phyloP scores from a whole-genome alignment of 2,329 filamentous ascomycete genomes.

The Fusarium aywerte region DNA sequence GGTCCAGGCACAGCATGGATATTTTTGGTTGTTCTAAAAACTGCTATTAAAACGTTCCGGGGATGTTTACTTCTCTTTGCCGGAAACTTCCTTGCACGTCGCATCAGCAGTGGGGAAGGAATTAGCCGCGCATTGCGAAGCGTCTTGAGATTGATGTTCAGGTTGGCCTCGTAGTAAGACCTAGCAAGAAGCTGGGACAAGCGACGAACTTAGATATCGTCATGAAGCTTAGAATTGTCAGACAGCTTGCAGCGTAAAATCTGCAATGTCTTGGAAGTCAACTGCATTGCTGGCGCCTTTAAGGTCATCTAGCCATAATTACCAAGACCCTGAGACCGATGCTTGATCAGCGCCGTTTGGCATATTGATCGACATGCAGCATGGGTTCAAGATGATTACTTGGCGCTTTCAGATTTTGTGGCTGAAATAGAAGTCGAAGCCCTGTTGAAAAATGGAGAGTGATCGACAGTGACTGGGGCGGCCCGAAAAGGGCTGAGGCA shows the following conservation, averaged over 20 bases:
- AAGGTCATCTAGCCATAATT: neutral
- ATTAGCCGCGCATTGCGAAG: conserved; percentile 38
- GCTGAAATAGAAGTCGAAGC: conserved; percentile 32
- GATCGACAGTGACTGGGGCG: conserved; percentile 9
- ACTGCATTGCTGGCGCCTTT: conserved; percentile 6
- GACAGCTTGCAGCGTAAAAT: conserved; percentile 1
- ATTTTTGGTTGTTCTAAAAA: neutral
- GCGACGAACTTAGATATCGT: conserved; percentile 18
- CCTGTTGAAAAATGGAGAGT: conserved; percentile 15
- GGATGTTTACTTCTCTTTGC: conserved; percentile 25
- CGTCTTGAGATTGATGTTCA: conserved; percentile 16
- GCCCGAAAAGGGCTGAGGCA: neutral
- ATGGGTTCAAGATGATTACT: conserved; percentile 2
- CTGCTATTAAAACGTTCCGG: neutral
- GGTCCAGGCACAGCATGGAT: too few species aligned
- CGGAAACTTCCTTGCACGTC: conserved; percentile 16
- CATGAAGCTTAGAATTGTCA: conserved; percentile 13
- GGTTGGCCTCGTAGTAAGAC: conserved; percentile 3
- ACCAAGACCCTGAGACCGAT: conserved; percentile 4
- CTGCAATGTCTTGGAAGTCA: neutral
- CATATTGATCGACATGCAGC: conserved; percentile 36
- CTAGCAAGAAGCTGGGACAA: conserved; percentile 18
- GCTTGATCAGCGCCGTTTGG: conserved; percentile 20
- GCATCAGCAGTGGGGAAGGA: neutral
- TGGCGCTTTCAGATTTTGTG: conserved; percentile 14